phyloP scores from a whole-genome alignment of 768 basidiomycete species.

The Asterophora lycoperdoides region DNA sequence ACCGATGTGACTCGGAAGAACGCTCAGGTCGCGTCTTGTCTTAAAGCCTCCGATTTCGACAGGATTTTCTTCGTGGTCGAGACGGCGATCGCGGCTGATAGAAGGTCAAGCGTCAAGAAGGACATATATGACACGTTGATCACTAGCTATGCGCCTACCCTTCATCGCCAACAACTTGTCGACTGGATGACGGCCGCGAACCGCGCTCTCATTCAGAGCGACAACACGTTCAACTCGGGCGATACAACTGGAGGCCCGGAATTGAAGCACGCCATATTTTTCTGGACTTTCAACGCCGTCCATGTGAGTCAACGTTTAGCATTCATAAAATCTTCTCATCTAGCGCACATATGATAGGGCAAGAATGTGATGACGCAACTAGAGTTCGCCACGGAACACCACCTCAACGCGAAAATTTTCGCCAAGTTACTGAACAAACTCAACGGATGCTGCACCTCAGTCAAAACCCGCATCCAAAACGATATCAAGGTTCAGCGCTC shows the following conservation, averaged over 20 bases:
- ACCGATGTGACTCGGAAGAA: slow-evolving; percentile 26
- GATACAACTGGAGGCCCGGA: slow-evolving; percentile 15
- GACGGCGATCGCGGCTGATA: slow-evolving; percentile 21
- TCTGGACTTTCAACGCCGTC: slow-evolving; percentile 39
- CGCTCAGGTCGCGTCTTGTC: slow-evolving; percentile 32
- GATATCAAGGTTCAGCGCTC: slow-evolving; percentile 16
- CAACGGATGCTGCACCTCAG: slow-evolving; percentile 18
- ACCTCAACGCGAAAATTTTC: slow-evolving; percentile 21
- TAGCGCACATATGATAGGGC: slow-evolving; percentile 2
- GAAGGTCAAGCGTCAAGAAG: slow-evolving; percentile 8
- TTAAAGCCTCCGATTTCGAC: slow-evolving; percentile 27
- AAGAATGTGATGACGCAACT: slow-evolving; percentile 11
- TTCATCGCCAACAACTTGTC: slow-evolving; percentile 14
- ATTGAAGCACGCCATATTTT: slow-evolving; percentile 39
- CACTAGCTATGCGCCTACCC: slow-evolving; percentile 4
- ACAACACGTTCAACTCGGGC: slow-evolving; percentile 16
- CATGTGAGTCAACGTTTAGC: slow-evolving; percentile 26
- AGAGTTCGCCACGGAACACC: slow-evolving; percentile 21
- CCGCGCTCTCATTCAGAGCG: slow-evolving; percentile 23
- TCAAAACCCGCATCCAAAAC: slow-evolving; percentile 18
- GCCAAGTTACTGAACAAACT: slow-evolving; percentile 20
- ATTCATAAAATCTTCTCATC: not conserved
- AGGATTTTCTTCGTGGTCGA: slow-evolving; percentile 24
- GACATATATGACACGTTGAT: slow-evolving; percentile 11
- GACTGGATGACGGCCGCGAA: slow-evolving; percentile 35